A percentile compares a stretch with the other conserved stretches of the same genome.
These are phyloP conservation scores for Clarireedia monteithiana DNA, from an alignment of 2,329 filamentous ascomycete genomes.

Conservation along the genomic window DNA sequence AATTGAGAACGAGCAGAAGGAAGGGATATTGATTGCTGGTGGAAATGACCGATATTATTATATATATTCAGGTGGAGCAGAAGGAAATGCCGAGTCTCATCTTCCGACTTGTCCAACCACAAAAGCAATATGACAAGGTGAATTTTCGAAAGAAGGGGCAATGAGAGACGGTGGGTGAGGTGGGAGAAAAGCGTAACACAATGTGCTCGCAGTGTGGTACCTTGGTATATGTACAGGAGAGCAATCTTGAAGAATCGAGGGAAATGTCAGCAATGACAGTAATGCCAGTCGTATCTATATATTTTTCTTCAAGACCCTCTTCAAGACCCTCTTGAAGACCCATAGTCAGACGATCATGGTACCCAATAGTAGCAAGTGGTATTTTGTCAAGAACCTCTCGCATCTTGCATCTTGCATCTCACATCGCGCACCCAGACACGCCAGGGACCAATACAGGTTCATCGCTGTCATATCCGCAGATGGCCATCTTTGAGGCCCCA, in stretches of 20 bases:
- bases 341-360: neutral
- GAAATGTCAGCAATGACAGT: neutral
- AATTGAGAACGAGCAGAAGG: neutral
- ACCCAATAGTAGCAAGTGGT: neutral
- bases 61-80: conserved; percentile 4
- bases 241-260: neutral
- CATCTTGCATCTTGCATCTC: too few relatives aligned
- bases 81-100: conserved; percentile 4
- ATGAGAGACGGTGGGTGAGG: neutral
- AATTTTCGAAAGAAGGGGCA: neutral
- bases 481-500: too few relatives aligned
- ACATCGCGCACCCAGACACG: too few relatives aligned
- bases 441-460: too few relatives aligned
- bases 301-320: neutral
- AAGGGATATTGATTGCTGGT: neutral
- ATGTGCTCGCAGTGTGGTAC: neutral
- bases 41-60: conserved; percentile 4
- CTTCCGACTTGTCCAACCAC: neutral
- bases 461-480: too few relatives aligned
- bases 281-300: neutral
- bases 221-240: neutral
- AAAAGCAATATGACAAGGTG: neutral
- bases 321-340: neutral
- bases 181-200: neutral
- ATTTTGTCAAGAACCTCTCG: neutral